Evolutionary conservation across 129 eudicot species (phyloP), one percentile per base, ranked within the genome.

Genomic region (Arctium minus): DNA sequence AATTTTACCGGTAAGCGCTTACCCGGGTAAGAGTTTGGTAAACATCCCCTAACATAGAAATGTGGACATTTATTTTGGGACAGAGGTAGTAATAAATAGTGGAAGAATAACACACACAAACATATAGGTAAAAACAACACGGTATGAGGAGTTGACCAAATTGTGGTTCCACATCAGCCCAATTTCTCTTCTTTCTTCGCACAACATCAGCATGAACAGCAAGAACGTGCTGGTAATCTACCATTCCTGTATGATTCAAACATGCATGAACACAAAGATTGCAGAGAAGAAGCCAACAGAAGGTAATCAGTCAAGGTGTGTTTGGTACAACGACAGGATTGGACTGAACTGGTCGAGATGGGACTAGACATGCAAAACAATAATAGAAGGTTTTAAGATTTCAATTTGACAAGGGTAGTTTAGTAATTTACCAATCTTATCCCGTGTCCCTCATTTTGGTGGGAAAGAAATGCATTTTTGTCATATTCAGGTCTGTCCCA

Each of bases 171-270:
- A 91, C 85, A 64, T 93, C 97, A 78, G 89, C 89, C 94, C 93
- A 91, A 30, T 83, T 90, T 88, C 94, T 90, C 89, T 91, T 92
- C 88, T 89, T 95, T 73, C 89, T 90, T 69, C 91, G 90, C 8
- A 93, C 89, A 86, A 83, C 90, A 60, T 93, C 93, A 76, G 94
- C 97, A 84, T 96, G 99, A 85, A 93, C 94, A 76, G 95, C 88
- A 85, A 93, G 89, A 76, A 96, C 95, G 82, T 96, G 97, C 86
- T 96, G 98, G 83, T 96, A 96, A 80, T 96, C 99, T 74, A 84
- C 97, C 98, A 91, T 93, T 78, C 98, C 98, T 92, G 78, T 50
- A 70, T 77, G 70, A 82, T 83, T 72, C 77, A 80, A 44, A 69
- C 40, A 60, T 39, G 62, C 7, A 74, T n/a, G 9, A 40, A 65